Conservation (phyloP, 805 yeast genomes). For the Kuraishia capsulata region DNA sequence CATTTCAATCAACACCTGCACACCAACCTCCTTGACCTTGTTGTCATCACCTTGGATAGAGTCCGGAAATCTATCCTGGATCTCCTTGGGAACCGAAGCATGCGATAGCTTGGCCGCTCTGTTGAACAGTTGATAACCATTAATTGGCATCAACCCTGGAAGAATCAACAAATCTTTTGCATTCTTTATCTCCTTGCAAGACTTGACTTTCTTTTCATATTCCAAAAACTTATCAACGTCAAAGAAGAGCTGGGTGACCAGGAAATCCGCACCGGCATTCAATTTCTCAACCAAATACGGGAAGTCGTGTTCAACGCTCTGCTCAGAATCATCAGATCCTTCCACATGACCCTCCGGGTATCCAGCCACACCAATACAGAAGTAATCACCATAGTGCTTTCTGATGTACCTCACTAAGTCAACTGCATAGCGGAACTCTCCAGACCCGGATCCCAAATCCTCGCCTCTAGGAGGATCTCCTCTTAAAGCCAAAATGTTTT, state of each 20-base stretch:
- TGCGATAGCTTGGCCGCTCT: constrained; percentile 87
- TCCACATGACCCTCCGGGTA: constrained; percentile 98
- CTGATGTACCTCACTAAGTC: constrained; percentile 82
- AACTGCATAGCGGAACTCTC: constrained; percentile 60
- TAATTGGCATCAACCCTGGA: constrained; percentile 90
- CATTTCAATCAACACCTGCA: constrained; percentile 58
- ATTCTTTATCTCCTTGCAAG: constrained; percentile 23
- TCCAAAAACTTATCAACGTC: constrained; percentile 69
- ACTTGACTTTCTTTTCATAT: constrained; percentile 48
- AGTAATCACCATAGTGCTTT: constrained; percentile 62
- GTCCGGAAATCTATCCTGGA: constrained; percentile 46
- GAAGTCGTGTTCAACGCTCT: constrained; percentile 59
- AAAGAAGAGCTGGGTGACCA: constrained; percentile 85
- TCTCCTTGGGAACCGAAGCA: constrained; percentile 63
- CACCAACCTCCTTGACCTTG: constrained; percentile 73
- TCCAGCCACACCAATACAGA: constrained; percentile 95
- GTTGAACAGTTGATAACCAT: constrained; percentile 71
- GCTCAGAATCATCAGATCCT: constrained; percentile 59
- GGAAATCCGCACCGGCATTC: constrained; percentile 90
- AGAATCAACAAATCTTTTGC: constrained; percentile 44
- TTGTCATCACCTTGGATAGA: constrained; percentile 64
- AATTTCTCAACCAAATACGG: constrained; percentile 79
- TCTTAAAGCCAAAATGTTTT: constrained; percentile 84
- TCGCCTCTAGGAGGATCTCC: constrained; percentile 90
- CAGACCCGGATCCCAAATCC: constrained; percentile 57